Conservation (phyloP, 257 asterid genomes). For the Fraxinus anomala region DNA sequence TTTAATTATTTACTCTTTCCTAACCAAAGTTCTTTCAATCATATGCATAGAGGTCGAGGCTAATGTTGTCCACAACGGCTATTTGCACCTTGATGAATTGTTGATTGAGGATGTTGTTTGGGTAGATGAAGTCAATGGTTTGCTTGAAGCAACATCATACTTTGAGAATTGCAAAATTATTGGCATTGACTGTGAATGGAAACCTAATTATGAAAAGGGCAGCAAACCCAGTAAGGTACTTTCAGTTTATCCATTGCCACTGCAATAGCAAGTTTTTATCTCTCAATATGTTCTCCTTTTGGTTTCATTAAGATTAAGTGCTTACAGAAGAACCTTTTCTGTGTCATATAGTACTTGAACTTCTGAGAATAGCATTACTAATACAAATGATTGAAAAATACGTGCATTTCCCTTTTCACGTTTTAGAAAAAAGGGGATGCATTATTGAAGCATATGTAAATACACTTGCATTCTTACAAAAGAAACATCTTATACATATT, state of each 20-base stretch:
- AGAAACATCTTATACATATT: neutral
- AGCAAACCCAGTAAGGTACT: constrained; percentile 71
- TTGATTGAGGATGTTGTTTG: constrained; percentile 71
- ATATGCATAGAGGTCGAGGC: constrained; percentile 55
- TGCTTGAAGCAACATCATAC: constrained; percentile 59
- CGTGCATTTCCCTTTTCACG: neutral
- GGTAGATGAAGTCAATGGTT: constrained; percentile 67
- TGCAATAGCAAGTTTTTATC: constrained; percentile 14
- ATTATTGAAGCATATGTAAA: constrained; percentile 5
- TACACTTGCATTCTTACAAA: neutral
- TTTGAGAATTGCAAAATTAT: constrained; percentile 79
- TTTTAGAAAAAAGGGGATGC: constrained; percentile 11
- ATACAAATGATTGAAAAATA: neutral
- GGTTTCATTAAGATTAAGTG: neutral
- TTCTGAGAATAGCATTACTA: neutral
- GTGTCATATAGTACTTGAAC: neutral
- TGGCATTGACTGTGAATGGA: constrained; percentile 98
- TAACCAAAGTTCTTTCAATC: constrained; percentile 10
- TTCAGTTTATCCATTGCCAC: constrained; percentile 19
- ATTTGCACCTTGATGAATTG: constrained; percentile 73
- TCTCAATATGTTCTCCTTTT: constrained; percentile 13
- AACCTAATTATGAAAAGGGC: constrained; percentile 83
- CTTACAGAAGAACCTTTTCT: neutral
- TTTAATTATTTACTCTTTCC: constrained; percentile 10
- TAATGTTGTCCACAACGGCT: constrained; percentile 42